A percentile compares a stretch with the other conserved stretches of the same genome.
phyloP scores from a whole-genome alignment of 1,284 basidiomycete species.

The Ustilago trichophora region DNA sequence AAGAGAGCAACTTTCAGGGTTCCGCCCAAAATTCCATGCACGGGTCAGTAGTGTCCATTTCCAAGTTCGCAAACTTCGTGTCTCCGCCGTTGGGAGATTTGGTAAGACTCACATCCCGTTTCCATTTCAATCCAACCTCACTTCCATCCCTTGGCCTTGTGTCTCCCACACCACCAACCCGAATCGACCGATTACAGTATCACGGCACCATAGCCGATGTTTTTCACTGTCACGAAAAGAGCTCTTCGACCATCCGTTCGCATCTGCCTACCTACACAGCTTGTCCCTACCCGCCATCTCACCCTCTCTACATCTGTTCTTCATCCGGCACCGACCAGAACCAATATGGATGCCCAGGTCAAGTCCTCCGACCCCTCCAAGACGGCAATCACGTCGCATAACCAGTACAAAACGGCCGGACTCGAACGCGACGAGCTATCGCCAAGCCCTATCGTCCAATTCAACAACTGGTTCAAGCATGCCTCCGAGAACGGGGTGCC shows the following conservation, averaged over 20 bases:
- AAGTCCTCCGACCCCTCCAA: conserved; percentile 5
- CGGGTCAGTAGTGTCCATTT: too few relatives aligned
- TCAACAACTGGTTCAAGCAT: conserved; percentile 60
- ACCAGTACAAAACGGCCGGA: conserved; percentile 60
- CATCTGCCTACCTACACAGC: neutral
- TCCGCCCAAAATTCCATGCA: neutral
- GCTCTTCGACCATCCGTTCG: conserved; percentile 1
- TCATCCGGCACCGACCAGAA: neutral
- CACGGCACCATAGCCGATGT: conserved; percentile 5
- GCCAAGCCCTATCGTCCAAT: conserved; percentile 56
- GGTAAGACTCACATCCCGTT: conserved; percentile 7
- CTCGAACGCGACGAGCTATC: conserved; percentile 43
- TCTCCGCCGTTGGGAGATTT: conserved; percentile 1
- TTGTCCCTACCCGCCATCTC: neutral
- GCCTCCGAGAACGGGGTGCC: conserved; percentile 50
- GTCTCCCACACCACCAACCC: too few relatives aligned
- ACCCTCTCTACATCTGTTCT: neutral
- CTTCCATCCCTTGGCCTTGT: neutral
- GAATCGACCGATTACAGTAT: neutral
- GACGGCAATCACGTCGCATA: conserved; percentile 56
- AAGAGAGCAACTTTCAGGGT: neutral
- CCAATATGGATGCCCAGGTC: conserved; percentile 29
- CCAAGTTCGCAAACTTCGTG: neutral
- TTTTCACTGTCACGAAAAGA: neutral
- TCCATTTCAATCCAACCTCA: neutral